Conservation (phyloP, 2,329 filamentous ascomycete genomes). For the Xylariaceae sp. region DNA sequence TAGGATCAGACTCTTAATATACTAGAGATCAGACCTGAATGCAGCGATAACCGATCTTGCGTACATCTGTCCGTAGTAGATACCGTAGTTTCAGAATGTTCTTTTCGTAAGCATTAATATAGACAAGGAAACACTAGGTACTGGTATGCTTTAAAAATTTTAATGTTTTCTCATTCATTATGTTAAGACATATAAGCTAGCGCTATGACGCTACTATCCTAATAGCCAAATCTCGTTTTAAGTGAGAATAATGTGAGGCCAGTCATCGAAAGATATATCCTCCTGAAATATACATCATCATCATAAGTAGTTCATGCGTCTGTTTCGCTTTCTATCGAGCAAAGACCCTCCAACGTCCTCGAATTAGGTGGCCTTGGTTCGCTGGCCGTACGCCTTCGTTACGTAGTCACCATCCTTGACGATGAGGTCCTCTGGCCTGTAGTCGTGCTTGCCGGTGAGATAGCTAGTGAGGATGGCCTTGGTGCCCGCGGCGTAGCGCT, state of each 20-base stretch:
- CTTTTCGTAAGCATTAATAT: too few species aligned
- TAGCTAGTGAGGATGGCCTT: constrained; percentile 93
- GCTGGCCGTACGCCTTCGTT: constrained; percentile 90
- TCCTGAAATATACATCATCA: constrained; percentile 17
- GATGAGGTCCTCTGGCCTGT: constrained; percentile 89
- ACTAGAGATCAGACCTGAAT: too few species aligned
- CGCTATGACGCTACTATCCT: constrained; percentile 9
- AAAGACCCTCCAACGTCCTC: background rate
- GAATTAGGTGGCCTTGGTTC: constrained; percentile 51
- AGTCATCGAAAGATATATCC: constrained; percentile 2
- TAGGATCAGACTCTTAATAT: too few species aligned
- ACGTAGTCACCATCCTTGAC: constrained; percentile 90
- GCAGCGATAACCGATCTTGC: too few species aligned
- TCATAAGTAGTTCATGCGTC: background rate
- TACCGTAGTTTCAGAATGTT: too few species aligned
- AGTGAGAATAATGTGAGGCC: background rate
- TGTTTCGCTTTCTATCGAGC: background rate
- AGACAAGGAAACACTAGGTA: too few species aligned
- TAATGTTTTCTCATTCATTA: constrained; percentile 18
- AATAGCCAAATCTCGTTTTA: background rate
- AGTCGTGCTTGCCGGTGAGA: constrained; percentile 86
- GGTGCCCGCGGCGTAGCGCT: constrained; percentile 84
- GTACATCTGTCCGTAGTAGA: too few species aligned
- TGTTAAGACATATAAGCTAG: background rate
- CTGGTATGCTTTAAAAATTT: too few species aligned